These are phyloP conservation scores for Rhodotorula sp. DNA, from an alignment of 1,284 basidiomycete genomes.

Conservation along the genomic window DNA sequence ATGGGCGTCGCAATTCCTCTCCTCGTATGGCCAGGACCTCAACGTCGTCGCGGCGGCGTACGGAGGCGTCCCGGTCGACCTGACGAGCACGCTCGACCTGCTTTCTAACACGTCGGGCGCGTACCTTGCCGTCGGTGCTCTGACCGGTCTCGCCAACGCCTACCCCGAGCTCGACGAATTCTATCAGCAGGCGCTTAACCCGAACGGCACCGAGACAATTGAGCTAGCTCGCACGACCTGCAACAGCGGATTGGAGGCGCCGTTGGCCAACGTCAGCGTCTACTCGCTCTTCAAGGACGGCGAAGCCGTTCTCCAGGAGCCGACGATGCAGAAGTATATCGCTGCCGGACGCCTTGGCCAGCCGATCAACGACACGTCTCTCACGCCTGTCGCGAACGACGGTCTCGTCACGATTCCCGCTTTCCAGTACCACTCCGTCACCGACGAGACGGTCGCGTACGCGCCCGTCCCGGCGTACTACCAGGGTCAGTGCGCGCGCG, in stretches of 20 bases:
- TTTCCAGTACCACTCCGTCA: slow-evolving; percentile 10
- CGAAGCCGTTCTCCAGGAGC: background rate
- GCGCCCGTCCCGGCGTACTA: slow-evolving; percentile 9
- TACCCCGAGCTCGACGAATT: slow-evolving; percentile 1
- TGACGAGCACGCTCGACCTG: background rate
- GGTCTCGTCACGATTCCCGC: slow-evolving; percentile 3
- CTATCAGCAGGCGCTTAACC: background rate
- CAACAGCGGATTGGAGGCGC: background rate
- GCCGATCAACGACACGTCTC: background rate
- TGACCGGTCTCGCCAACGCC: slow-evolving; percentile 16
- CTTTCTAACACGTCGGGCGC: background rate
- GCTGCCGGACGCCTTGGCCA: background rate
- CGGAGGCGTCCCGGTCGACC: slow-evolving; percentile 12
- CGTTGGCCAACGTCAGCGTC: background rate
- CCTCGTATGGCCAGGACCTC: background rate
- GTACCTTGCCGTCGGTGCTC: slow-evolving; percentile 3
- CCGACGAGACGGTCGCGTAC: slow-evolving; percentile 13
- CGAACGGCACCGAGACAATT: background rate
- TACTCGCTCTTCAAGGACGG: slow-evolving; percentile 7
- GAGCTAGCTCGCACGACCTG: slow-evolving; percentile 1
- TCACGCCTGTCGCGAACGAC: background rate
- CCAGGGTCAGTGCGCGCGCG: slow-evolving; percentile 5
- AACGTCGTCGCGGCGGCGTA: slow-evolving; percentile 11
- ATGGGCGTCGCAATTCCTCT: background rate
- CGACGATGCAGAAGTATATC: background rate